Conservation (phyloP, 345 rosid species). For the Hypericum androsaemum region DNA sequence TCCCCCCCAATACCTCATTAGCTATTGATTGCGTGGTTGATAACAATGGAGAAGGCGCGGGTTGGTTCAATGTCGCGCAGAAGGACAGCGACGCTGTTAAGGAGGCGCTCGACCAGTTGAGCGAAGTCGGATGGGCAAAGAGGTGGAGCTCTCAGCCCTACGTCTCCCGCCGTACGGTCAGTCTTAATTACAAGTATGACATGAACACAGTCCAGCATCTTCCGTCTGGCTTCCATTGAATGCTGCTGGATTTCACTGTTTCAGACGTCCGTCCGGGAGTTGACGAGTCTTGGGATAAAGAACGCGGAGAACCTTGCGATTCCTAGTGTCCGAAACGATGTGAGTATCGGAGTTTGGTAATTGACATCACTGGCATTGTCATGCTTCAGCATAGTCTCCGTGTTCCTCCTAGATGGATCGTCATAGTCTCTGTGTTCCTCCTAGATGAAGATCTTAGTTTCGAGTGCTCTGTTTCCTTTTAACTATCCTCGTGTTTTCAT, state of each 20-base stretch:
- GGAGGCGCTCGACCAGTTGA: conserved; percentile 63
- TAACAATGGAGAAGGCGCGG: neutral
- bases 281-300: conserved; percentile 68
- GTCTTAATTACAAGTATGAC: conserved; percentile 20
- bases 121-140: conserved; percentile 78
- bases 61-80: conserved; percentile 26
- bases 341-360: conserved; percentile 21
- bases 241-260: conserved; percentile 4
- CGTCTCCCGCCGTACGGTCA: conserved; percentile 90
- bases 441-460: no score
- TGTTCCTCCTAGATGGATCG: no score
- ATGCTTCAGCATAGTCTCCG: no score
- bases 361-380: no score
- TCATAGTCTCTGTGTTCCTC: no score
- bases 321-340: conserved; percentile 93
- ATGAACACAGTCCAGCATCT: neutral
- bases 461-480: no score
- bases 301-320: conserved; percentile 88
- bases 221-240: conserved; percentile 15
- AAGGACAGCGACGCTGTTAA: conserved; percentile 78
- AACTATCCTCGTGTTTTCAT: neutral
- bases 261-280: conserved; percentile 79
- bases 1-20: neutral
- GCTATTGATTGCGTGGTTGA: neutral
- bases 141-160: conserved; percentile 94